A percentile compares a stretch with the other conserved stretches of the same genome.
Conservation (phyloP, 805 yeast genomes). For the Kodamaea nitidulidarum region DNA sequence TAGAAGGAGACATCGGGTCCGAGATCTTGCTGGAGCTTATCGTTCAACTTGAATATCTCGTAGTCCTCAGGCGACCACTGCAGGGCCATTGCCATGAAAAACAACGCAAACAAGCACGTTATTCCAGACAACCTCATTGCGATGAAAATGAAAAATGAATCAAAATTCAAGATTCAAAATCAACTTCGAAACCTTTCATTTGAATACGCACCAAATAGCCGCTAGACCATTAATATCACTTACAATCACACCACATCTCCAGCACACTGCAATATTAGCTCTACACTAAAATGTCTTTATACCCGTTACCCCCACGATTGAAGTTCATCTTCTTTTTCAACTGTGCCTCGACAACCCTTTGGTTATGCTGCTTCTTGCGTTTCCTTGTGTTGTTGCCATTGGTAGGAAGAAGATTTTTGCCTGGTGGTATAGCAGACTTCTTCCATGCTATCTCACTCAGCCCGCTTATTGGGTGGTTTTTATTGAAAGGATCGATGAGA, state of each 20-base stretch:
- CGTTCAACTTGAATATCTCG: constrained; percentile 73
- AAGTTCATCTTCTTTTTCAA: constrained; percentile 33
- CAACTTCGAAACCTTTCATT: too few species aligned
- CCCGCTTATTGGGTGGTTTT: constrained; percentile 22
- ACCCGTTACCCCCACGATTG: constrained; percentile 32
- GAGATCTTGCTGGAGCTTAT: constrained; percentile 57
- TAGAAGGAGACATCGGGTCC: constrained; percentile 64
- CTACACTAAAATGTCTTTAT: constrained; percentile 35
- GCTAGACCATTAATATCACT: too few species aligned
- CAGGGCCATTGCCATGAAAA: constrained; percentile 26
- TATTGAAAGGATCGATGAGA: constrained; percentile 14
- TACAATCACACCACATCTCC: too few species aligned
- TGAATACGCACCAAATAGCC: too few species aligned
- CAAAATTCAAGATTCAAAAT: background rate
- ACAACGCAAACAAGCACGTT: constrained; percentile 11
- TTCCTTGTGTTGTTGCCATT: constrained; percentile 53
- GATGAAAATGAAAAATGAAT: background rate
- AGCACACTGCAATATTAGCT: too few species aligned
- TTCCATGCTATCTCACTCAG: constrained; percentile 40
- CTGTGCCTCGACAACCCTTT: constrained; percentile 36
- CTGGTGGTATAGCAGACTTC: constrained; percentile 71
- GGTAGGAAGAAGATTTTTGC: constrained; percentile 60
- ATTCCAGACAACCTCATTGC: background rate
- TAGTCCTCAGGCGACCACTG: constrained; percentile 65
- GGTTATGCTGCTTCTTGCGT: constrained; percentile 48